Evolutionary conservation across 148 eudicot genomes (phyloP).

Genomic region (Cornus controversa): DNA sequence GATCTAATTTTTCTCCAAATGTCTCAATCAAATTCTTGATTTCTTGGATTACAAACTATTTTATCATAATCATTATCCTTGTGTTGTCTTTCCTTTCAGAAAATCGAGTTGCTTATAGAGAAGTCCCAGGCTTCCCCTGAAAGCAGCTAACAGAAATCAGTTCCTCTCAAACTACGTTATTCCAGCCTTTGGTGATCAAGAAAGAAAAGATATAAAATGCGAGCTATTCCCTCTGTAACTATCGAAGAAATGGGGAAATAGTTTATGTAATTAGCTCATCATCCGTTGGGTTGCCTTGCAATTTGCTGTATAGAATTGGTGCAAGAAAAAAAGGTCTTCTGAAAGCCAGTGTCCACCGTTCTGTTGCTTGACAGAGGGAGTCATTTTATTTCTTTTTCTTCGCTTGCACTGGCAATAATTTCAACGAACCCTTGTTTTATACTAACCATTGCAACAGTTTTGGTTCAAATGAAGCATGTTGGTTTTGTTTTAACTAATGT

Average conservation of each 20-base stretch:
- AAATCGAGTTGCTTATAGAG: conserved; percentile 64
- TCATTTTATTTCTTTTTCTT: neutral
- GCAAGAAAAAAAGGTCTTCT: neutral
- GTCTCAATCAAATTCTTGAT: neutral
- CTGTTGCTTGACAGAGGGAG: neutral
- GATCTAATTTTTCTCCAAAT: neutral
- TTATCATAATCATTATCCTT: neutral
- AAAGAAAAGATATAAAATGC: neutral
- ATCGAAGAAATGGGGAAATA: neutral
- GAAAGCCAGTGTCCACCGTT: neutral
- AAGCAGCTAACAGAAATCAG: conserved; percentile 7
- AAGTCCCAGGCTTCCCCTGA: conserved; percentile 35
- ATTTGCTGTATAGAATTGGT: conserved; percentile 3
- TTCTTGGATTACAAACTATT: neutral
- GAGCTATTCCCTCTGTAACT: neutral
- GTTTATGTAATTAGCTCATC: neutral
- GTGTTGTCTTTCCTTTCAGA: conserved; percentile 35
- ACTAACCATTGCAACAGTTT: neutral
- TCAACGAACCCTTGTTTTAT: no score
- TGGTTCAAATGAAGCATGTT: no score
- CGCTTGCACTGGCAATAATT: neutral
- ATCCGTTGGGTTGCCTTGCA: neutral
- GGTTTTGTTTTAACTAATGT: no score
- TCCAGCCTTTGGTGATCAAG: neutral
- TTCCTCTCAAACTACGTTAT: neutral